Conservation (phyloP, 208 protist genomes). For the Histomonas meleagridis region DNA sequence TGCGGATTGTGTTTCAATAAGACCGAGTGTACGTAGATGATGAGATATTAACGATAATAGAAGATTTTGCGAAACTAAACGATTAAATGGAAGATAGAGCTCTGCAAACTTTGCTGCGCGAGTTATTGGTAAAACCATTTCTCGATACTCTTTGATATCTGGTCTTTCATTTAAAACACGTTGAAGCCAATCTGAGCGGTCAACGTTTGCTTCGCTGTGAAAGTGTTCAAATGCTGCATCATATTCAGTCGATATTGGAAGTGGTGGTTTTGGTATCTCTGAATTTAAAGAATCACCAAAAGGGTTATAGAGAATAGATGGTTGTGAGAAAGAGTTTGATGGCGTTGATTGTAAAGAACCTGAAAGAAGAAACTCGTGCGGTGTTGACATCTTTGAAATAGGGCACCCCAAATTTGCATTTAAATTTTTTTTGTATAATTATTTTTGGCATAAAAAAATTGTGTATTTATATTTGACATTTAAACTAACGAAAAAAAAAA, state of each 20-base stretch:
- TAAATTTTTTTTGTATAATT: too few species aligned
- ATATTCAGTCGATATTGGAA: not conserved
- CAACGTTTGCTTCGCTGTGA: not conserved
- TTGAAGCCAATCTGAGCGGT: not conserved
- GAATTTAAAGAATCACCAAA: too few species aligned
- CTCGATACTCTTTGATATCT: not conserved
- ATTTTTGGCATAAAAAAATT: too few species aligned
- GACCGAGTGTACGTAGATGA: not conserved
- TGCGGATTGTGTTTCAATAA: not conserved
- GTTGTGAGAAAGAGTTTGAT: too few species aligned
- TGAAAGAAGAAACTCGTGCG: too few species aligned
- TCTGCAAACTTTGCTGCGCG: not conserved
- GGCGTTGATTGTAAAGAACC: too few species aligned
- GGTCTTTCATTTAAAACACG: not conserved
- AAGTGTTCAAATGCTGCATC: not conserved
- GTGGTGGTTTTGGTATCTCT: not conserved
- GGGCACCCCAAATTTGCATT: too few species aligned
- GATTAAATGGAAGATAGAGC: not conserved
- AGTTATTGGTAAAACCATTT: not conserved
- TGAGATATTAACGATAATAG: not conserved
- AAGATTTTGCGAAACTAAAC: not conserved
- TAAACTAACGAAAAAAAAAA: too few species aligned
- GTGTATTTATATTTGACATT: too few species aligned
- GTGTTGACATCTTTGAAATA: too few species aligned
- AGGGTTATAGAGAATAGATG: too few species aligned